Evolutionary conservation across 768 basidiomycete species (phyloP).

Genomic region (Stropharia rugosoannulata): DNA sequence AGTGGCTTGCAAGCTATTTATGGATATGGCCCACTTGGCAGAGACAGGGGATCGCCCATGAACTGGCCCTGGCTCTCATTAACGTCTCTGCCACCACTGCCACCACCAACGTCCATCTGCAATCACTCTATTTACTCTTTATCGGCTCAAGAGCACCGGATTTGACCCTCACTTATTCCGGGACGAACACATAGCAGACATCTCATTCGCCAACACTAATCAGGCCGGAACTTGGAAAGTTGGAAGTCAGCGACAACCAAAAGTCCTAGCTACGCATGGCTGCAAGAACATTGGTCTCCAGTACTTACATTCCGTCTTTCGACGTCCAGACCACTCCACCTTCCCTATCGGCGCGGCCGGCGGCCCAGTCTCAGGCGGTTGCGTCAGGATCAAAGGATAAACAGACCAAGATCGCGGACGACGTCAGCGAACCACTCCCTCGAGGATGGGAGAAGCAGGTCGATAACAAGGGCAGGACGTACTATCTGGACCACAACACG

Average conservation of each 20-base stretch:
- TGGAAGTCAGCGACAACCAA: no score
- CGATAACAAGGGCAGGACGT: slow-evolving; percentile 57
- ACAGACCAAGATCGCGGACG: not conserved
- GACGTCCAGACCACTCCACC: not conserved
- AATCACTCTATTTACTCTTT: no score
- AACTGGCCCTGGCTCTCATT: no score
- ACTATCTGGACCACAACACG: slow-evolving; percentile 85
- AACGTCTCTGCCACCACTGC: no score
- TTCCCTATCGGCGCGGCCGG: not conserved
- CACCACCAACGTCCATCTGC: no score
- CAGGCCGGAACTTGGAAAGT: not conserved
- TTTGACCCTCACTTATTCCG: no score
- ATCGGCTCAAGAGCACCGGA: no score
- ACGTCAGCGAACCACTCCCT: slow-evolving; percentile 14
- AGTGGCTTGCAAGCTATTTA: no score
- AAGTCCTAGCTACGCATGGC: not conserved
- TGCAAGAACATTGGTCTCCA: slow-evolving; percentile 1
- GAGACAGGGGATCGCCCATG: no score
- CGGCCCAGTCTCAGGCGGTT: slow-evolving; percentile 35
- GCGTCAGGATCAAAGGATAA: slow-evolving; percentile 36
- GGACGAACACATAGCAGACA: not conserved
- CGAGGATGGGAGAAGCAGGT: slow-evolving; percentile 22
- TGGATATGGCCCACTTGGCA: no score
- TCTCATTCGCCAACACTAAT: no score
- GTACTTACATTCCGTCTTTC: slow-evolving; percentile 1